Conservation (phyloP, 2,329 filamentous ascomycete genomes). For the Aspergillus neoniger region DNA sequence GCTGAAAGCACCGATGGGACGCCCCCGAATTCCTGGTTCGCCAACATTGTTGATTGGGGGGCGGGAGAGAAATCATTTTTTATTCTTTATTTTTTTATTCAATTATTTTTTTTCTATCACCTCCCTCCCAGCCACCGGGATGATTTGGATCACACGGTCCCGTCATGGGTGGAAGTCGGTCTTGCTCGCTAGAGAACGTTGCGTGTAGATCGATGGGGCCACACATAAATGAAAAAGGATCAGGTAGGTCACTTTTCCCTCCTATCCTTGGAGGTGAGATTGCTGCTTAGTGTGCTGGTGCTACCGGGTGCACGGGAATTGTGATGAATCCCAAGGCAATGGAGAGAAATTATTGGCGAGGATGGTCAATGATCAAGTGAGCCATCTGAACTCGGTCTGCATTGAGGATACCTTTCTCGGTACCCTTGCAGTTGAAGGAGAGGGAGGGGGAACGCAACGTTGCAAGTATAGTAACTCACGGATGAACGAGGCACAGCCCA, state of each 20-base stretch:
- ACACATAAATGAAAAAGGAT: neutral
- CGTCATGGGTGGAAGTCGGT: neutral
- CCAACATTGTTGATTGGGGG: neutral
- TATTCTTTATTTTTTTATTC: neutral
- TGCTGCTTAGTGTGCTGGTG: too few relatives aligned
- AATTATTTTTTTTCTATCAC: neutral
- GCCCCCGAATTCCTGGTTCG: slow-evolving; percentile 6
- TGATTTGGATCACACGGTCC: slow-evolving; percentile 15
- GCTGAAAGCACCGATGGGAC: slow-evolving; percentile 3
- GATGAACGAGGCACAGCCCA: too few relatives aligned
- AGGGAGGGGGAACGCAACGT: neutral
- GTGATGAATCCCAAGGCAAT: neutral
- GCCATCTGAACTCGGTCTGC: neutral
- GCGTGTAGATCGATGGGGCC: slow-evolving; percentile 11
- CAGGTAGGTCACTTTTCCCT: neutral
- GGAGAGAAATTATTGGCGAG: neutral
- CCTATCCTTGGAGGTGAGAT: too few relatives aligned
- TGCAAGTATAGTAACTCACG: slow-evolving; percentile 3
- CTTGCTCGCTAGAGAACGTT: slow-evolving; percentile 3
- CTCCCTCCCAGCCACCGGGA: slow-evolving; percentile 19
- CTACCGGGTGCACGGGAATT: neutral
- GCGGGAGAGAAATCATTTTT: neutral
- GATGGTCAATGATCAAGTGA: neutral
- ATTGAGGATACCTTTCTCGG: neutral
- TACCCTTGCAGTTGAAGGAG: slow-evolving; percentile 2